These are phyloP conservation scores for Melampsora allii-populina DNA, from an alignment of 1,284 basidiomycete genomes.

Conservation along the genomic window DNA sequence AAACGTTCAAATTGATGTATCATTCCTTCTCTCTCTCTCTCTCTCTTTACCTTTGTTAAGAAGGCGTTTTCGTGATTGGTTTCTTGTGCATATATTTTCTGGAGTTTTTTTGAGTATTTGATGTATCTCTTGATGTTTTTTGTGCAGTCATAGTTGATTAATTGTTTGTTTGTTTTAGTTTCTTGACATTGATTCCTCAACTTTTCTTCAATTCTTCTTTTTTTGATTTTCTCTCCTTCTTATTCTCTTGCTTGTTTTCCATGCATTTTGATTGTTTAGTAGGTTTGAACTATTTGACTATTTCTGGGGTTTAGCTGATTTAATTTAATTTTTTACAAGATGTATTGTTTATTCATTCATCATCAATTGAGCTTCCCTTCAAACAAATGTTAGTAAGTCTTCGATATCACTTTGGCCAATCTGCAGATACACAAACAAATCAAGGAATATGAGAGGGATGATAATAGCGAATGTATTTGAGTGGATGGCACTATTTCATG, in stretches of 20 bases:
- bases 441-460: background rate
- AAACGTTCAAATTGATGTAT: conserved; percentile 3
- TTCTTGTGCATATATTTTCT: background rate
- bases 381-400: background rate
- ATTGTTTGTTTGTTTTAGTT: background rate
- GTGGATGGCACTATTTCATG: background rate
- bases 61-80: background rate
- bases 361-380: background rate
- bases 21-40: no score
- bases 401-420: background rate
- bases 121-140: background rate
- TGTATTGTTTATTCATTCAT: background rate
- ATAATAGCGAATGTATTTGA: background rate
- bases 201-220: background rate
- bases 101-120: conserved; percentile 6
- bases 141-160: background rate
- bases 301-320: background rate
- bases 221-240: background rate
- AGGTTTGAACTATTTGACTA: background rate
- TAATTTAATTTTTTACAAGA: background rate
- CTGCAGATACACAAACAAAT: background rate
- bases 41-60: background rate
- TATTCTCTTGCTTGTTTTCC: conserved; percentile 4
- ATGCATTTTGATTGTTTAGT: background rate
- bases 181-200: background rate